Evolutionary conservation across 306 rosid species (phyloP).

Genomic region (Sphenostylis stenocarpa): DNA sequence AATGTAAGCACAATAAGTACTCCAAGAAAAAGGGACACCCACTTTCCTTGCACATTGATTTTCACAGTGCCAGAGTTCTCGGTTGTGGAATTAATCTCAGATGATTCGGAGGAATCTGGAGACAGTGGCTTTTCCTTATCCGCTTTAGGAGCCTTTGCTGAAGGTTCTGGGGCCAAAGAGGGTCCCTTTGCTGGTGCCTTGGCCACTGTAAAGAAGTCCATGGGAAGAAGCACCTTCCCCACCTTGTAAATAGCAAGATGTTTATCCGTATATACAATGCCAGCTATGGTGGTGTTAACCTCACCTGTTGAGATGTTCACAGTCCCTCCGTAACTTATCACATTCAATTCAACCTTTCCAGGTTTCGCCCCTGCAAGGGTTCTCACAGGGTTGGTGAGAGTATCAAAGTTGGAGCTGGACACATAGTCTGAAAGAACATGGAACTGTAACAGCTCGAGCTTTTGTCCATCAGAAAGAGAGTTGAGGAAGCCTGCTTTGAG

Average conservation of each 20-base stretch:
- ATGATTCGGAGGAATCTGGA: constrained; percentile 22
- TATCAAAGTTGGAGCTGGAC: constrained; percentile 58
- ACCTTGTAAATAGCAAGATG: constrained; percentile 67
- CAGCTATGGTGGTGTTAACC: constrained; percentile 59
- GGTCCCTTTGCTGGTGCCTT: constrained; percentile 46
- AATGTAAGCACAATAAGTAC: neutral
- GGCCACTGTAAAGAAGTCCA: constrained; percentile 46
- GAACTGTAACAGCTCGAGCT: constrained; percentile 59
- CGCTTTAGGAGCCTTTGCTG: constrained; percentile 41
- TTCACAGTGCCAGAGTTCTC: constrained; percentile 23
- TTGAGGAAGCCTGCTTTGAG: constrained; percentile 70
- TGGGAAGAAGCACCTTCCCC: constrained; percentile 60
- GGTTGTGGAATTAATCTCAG: constrained; percentile 1
- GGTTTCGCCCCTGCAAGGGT: constrained; percentile 64
- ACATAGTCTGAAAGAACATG: constrained; percentile 54
- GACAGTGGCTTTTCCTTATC: constrained; percentile 35
- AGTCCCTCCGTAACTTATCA: constrained; percentile 54
- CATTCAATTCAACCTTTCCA: constrained; percentile 53
- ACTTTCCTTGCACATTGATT: constrained; percentile 4
- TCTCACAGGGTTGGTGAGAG: constrained; percentile 59
- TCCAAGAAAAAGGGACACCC: constrained; percentile 19
- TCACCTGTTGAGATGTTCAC: constrained; percentile 65
- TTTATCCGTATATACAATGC: constrained; percentile 57
- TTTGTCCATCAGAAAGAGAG: constrained; percentile 50
- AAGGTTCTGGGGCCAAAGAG: constrained; percentile 31